phyloP scores from a whole-genome alignment of 495 filamentous ascomycete species.

The Cudoniella acicularis region DNA sequence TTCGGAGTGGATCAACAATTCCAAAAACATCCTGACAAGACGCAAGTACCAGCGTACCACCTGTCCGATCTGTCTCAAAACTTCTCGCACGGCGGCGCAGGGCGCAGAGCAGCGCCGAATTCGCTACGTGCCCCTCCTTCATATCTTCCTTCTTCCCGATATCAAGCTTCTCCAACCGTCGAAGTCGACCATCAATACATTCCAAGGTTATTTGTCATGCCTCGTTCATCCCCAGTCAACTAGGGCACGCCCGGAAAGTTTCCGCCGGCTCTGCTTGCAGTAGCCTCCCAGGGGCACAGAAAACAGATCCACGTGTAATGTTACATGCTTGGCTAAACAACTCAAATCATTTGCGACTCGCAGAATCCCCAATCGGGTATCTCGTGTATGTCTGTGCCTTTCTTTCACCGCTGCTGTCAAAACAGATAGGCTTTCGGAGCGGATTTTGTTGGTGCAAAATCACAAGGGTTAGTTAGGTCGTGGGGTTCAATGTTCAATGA shows the following conservation, averaged over 20 bases:
- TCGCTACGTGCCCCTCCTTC: too few species aligned
- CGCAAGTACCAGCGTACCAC: background rate
- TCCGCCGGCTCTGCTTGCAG: background rate
- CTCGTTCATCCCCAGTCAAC: background rate
- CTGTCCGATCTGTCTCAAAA: background rate
- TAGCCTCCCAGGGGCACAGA: too few species aligned
- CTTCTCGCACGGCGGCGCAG: background rate
- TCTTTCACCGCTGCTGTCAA: too few species aligned
- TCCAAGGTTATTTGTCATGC: background rate
- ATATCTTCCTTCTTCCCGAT: too few species aligned
- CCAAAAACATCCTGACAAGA: background rate
- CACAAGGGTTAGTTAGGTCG: too few species aligned
- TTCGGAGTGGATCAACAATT: background rate
- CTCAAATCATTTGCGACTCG: background rate
- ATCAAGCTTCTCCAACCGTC: background rate
- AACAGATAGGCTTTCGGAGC: background rate
- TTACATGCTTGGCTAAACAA: background rate
- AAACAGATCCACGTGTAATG: background rate
- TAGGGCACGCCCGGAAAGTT: background rate
- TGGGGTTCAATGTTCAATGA: too few species aligned
- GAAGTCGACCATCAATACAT: background rate
- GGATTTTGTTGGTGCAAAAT: background rate
- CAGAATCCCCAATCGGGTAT: background rate
- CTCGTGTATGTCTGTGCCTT: too few species aligned
- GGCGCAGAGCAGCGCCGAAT: too few species aligned